Base-by-base conservation (phyloP, 2,329 filamentous ascomycete genomes). In the Emergomyces africanus region DNA sequence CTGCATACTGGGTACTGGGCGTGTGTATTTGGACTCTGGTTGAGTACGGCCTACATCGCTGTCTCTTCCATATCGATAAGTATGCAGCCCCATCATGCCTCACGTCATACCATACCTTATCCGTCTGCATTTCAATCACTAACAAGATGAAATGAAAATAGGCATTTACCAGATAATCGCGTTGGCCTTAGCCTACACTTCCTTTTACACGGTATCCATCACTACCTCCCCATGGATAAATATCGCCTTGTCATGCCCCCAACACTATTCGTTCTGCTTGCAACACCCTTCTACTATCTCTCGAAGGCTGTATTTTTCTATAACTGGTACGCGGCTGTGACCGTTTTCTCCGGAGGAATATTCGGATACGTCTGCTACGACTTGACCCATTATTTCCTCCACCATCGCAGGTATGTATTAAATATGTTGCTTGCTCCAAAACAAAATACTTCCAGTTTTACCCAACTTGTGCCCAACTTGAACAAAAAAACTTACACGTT, bases 171-270 rank as follows among this genome's bases (percentile, higher is more conserved):
- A 0, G 89, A 99, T 71, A 95, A 97, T 72, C 83, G 90, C 59
- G 86, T 89, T n/a, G 87, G 83, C 64, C 79, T 99, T 61, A 95
- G 90, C 0, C 66, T 87, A 23, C 94, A 99, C 72, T 99, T 99
- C 76, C 77, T 96, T 46, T 87, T 99, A 30, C 94, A 99, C 68
- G 94, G 94, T 63, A 89, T 99, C 63, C 94, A 99, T 71, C 94
- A 99, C 75, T 99, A 97, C 74, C 82, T 99, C 4, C 94, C 94
- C n/a, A 97, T 99, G 94, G 94, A 99, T 77, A 92, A 87, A 70
- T 92, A 96, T 68, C 86, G 94, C 61, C 85, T 99, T 10, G 94
- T 99, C 64, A 97, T 99, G 94, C 94, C 94, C 0, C 94, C 94
- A 0, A 83, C 89, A 0, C 79, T 99, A 3, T 97, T 99, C 70